Conservation (phyloP, 2,329 filamentous ascomycete genomes). For the Aspergillus fumigatus region DNA sequence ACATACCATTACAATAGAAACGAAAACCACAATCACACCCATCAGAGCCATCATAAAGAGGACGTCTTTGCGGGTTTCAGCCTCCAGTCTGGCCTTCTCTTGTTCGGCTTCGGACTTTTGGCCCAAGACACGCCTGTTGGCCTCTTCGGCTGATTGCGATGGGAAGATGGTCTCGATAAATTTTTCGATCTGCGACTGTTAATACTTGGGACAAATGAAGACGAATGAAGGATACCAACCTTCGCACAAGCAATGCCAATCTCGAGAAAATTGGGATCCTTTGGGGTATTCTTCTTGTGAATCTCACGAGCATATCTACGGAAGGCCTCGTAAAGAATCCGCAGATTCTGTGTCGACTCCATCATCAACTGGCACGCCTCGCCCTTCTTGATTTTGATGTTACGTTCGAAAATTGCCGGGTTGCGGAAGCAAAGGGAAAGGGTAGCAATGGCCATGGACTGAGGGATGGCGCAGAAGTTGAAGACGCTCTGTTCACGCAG, state of each 20-base stretch:
- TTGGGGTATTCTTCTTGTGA: conserved; percentile 87
- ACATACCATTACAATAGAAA: conserved; percentile 77
- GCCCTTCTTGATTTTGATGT: conserved; percentile 96
- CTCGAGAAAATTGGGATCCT: conserved; percentile 85
- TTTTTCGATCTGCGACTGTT: conserved; percentile 68
- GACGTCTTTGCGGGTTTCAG: conserved; percentile 51
- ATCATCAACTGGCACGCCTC: conserved; percentile 88
- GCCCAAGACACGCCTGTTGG: conserved; percentile 43
- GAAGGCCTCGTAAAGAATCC: conserved; percentile 77
- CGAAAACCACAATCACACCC: conserved; percentile 64
- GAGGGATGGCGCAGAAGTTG: conserved; percentile 97
- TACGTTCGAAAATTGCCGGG: conserved; percentile 74
- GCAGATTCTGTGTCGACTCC: conserved; percentile 86
- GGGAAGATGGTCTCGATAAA: conserved; percentile 95
- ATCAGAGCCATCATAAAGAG: conserved; percentile 67
- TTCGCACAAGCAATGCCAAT: conserved; percentile 88
- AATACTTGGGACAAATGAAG: neutral
- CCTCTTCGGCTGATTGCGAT: conserved; percentile 65
- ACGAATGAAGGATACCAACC: conserved; percentile 48
- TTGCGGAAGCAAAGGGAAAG: conserved; percentile 91
- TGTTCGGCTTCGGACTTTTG: conserved; percentile 56
- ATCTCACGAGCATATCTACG: conserved; percentile 72
- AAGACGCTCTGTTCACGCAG: conserved; percentile 95
- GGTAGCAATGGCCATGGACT: conserved; percentile 95
- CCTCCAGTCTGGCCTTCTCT: conserved; percentile 45